phyloP scores from a whole-genome alignment of 768 basidiomycete species.

The Kondoa malvinella region DNA sequence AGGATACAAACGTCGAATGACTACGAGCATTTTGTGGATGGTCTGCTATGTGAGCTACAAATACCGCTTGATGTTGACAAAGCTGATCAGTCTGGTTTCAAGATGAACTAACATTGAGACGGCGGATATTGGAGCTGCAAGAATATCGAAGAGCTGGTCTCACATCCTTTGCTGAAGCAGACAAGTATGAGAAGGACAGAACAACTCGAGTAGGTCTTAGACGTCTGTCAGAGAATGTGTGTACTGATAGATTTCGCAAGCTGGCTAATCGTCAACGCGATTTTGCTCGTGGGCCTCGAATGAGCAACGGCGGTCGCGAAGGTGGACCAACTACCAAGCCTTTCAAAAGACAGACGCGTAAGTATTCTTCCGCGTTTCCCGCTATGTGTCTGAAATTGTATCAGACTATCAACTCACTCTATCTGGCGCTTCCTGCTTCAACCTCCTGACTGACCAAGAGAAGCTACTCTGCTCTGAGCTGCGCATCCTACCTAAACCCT shows the following conservation, averaged over 20 bases:
- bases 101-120: slow-evolving; percentile 79
- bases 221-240: not conserved
- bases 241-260: not conserved
- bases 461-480: slow-evolving; percentile 72
- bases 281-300: not conserved
- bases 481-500: slow-evolving; percentile 84
- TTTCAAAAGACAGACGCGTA: not conserved
- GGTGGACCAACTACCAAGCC: not conserved
- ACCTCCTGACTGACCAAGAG: slow-evolving; percentile 74
- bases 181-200: slow-evolving; percentile 65
- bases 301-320: not conserved
- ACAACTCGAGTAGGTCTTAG: slow-evolving; percentile 50
- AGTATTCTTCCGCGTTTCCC: not conserved
- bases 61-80: too few relatives aligned
- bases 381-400: not conserved
- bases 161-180: slow-evolving; percentile 67
- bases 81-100: slow-evolving; percentile 1
- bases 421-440: slow-evolving; percentile 71
- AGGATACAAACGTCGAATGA: slow-evolving; percentile 79
- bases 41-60: slow-evolving; percentile 77
- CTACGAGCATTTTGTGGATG: slow-evolving; percentile 70
- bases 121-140: slow-evolving; percentile 78
- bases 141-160: slow-evolving; percentile 74
- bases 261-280: not conserved
- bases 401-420: slow-evolving; percentile 49